Evolutionary conservation across 192 early-diverging fungal species (phyloP).

Genomic region (Borealophlyctis nickersoniae): DNA sequence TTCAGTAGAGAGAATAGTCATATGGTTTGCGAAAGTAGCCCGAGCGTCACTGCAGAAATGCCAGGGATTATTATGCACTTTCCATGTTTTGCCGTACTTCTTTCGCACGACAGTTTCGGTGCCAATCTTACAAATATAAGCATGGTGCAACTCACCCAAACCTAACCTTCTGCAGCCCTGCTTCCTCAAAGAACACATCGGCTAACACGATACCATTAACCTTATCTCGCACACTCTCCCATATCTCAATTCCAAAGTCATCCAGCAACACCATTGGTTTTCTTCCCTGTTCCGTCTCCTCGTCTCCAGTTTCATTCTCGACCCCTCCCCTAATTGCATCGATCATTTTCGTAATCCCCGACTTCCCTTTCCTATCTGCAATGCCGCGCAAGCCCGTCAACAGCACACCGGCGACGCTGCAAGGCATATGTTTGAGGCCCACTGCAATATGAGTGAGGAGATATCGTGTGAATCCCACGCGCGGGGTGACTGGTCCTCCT

Average conservation of each 20-base stretch:
- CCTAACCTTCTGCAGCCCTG: conserved; percentile 3
- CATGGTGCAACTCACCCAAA: conserved; percentile 11
- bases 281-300: background rate
- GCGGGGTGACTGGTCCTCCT: too few species aligned
- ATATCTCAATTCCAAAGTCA: conserved; percentile 7
- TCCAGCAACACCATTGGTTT: conserved; percentile 9
- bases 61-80: too few species aligned
- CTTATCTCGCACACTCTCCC: conserved; percentile 16
- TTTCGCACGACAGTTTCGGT: too few species aligned
- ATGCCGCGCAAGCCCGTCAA: conserved; percentile 5
- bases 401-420: conserved; percentile 13
- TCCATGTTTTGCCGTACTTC: too few species aligned
- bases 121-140: background rate
- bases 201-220: conserved; percentile 16
- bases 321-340: background rate
- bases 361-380: background rate
- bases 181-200: conserved; percentile 12
- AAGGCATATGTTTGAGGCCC: conserved; percentile 14
- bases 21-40: background rate
- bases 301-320: background rate
- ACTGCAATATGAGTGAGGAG: background rate
- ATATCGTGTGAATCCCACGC: conserved; percentile 14
- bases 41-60: background rate
- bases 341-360: background rate
- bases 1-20: conserved; percentile 10